Evolutionary conservation across 805 yeast species (phyloP).

Genomic region (Wickerhamiella azyma): DNA sequence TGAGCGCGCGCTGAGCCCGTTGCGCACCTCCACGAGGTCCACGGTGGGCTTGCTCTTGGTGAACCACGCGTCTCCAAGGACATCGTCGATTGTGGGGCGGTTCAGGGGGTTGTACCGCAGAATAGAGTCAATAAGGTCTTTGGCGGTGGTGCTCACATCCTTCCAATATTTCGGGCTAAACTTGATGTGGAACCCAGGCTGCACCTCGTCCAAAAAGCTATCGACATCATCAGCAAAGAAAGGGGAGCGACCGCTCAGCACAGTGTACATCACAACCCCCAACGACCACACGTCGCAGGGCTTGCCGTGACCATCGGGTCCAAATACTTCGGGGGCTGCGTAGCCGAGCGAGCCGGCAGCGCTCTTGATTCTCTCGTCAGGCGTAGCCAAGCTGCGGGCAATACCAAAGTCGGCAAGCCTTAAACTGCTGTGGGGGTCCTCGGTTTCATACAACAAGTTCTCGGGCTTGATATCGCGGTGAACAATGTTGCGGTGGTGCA

Average conservation of each 20-base stretch:
- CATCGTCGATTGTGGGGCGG: slow-evolving; percentile 70
- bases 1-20: slow-evolving; percentile 69
- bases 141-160: slow-evolving; percentile 65
- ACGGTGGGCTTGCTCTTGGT: slow-evolving; percentile 33
- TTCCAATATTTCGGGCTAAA: slow-evolving; percentile 85
- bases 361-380: slow-evolving; percentile 47
- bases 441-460: slow-evolving; percentile 55
- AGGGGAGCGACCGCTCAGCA: slow-evolving; percentile 86
- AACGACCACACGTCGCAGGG: slow-evolving; percentile 95
- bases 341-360: slow-evolving; percentile 92
- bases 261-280: slow-evolving; percentile 84
- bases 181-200: slow-evolving; percentile 56
- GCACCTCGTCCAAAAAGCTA: slow-evolving; percentile 71
- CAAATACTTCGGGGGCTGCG: slow-evolving; percentile 89
- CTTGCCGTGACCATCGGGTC: slow-evolving; percentile 77
- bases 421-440: slow-evolving; percentile 49
- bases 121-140: slow-evolving; percentile 58
- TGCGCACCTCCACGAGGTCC: slow-evolving; percentile 70
- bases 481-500: slow-evolving; percentile 66
- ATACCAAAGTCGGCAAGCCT: slow-evolving; percentile 95
- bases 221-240: slow-evolving; percentile 71
- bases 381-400: slow-evolving; percentile 55
- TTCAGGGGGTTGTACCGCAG: slow-evolving; percentile 58
- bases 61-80: slow-evolving; percentile 73
- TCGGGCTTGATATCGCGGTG: slow-evolving; percentile 95